Evolutionary conservation across 768 basidiomycete genomes (phyloP).

Genomic region (Auricularia auricula-judae): DNA sequence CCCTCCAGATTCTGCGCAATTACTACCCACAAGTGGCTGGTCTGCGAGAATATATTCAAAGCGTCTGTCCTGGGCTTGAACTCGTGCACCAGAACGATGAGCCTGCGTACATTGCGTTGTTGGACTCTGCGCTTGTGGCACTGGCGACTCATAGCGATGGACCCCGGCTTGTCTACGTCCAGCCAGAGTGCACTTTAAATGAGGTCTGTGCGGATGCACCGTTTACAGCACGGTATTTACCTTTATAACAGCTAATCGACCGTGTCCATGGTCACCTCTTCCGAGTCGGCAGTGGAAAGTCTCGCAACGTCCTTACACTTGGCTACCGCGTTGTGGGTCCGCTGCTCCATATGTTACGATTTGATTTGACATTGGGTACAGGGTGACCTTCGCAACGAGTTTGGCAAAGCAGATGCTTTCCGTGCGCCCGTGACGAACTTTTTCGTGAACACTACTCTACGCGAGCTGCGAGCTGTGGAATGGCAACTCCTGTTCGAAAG

Average conservation of each 20-base stretch:
- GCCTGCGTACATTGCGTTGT: not conserved
- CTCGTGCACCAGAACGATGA: not conserved
- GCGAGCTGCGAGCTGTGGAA: constrained; percentile 48
- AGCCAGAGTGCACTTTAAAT: not conserved
- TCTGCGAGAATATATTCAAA: not conserved
- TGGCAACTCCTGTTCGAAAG: constrained; percentile 58
- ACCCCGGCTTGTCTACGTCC: not conserved
- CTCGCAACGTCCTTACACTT: constrained; percentile 48
- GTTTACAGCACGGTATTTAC: not conserved
- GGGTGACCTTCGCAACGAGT: constrained; percentile 17
- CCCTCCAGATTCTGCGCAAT: not conserved
- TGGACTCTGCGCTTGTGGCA: not conserved
- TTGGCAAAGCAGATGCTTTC: constrained; percentile 28
- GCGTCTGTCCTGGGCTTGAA: not conserved
- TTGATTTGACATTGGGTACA: not conserved
- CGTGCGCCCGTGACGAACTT: constrained; percentile 41
- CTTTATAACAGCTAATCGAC: constrained; percentile 41
- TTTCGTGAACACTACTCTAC: constrained; percentile 67
- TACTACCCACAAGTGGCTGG: not conserved
- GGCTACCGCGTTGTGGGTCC: constrained; percentile 53
- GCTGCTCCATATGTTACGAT: not conserved
- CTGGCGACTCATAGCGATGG: not conserved
- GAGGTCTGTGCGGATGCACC: not conserved
- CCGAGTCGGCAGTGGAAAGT: constrained; percentile 20
- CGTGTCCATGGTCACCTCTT: constrained; percentile 49